These are phyloP conservation scores for Bryoerythrophyllum caledonicum DNA, from an alignment of 225 moss, liverwort and hornwort species.

Conservation along the genomic window DNA sequence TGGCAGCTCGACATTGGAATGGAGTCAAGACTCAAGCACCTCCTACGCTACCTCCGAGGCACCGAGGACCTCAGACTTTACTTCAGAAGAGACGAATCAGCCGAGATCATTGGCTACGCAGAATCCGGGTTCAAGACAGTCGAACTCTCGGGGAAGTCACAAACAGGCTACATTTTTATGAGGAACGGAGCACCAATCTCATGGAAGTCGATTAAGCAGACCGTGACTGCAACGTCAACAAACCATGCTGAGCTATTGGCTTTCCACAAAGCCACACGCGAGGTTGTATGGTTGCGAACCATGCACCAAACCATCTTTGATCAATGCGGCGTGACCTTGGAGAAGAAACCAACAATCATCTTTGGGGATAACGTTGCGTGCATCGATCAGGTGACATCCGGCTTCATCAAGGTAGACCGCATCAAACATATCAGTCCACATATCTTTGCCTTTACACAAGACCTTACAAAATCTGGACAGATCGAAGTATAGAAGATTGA, in stretches of 20 bases:
- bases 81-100: neutral
- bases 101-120: neutral
- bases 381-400: too few species aligned
- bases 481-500: too few species aligned
- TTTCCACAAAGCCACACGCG: neutral
- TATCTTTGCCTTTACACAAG: too few species aligned
- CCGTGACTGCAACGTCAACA: neutral
- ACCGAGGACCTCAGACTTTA: neutral
- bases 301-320: neutral
- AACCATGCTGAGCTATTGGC: neutral
- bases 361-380: too few species aligned
- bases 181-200: neutral
- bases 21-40: neutral
- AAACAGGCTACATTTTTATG: neutral
- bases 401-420: too few species aligned
- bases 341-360: too few species aligned
- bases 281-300: neutral
- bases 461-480: too few species aligned
- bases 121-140: neutral
- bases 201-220: neutral
- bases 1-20: neutral
- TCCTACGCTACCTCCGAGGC: neutral
- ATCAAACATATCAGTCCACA: too few species aligned
- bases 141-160: neutral
- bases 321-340: too few species aligned